Evolutionary conservation across 1,284 basidiomycete species (phyloP), one percentile per base, ranked within the genome.

Genomic region (Porodaedalea pini): DNA sequence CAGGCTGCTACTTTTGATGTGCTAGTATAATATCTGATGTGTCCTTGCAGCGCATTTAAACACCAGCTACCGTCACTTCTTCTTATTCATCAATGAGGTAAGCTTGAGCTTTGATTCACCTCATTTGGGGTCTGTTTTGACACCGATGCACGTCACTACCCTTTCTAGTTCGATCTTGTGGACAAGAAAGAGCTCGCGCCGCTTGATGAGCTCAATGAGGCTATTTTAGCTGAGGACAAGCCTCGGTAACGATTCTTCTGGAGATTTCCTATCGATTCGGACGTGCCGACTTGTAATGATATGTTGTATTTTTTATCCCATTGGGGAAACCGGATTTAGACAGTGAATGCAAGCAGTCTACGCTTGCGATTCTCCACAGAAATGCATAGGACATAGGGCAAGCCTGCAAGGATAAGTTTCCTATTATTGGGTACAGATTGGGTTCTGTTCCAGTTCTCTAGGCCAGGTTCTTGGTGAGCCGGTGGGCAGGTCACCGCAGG

Each of bases 21-120:
- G 7, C 23, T 15, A 13, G 13, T 10, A 47, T n/a, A 56, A 31
- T 59, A 37, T 7, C 8, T n/a, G 34, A 32, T 57, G 21, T 31
- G 51, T 43, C n/a, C 13, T 53, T 52, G 23, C 66, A 97, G 96
- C 96, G 0, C 97, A 99, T 71, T 80, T 99, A 65, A 99, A 99
- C 73, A 99, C 97, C 2, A 98, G 94, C 69, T 99, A 99, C 73
- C 85, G 93, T 29, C 97, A 99, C 75, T 99, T 99, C 77, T 90
- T 98, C 76, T 79, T 99, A 48, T 98, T 99, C 70, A 86, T 98
- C 61, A 88, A 93, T 66, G 96, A 99, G 80, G 93, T 92, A 68
- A n/a, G 71, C 63, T 1, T 11, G 21, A 51, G 25, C 34, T 23
- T 55, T n/a, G n/a, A n/a, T 10, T n/a, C n/a, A 54, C 19, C 36